Evolutionary conservation across 192 early-diverging fungal genomes (phyloP), one percentile per base, ranked within the genome.

Genomic region (Dispira simplex): DNA sequence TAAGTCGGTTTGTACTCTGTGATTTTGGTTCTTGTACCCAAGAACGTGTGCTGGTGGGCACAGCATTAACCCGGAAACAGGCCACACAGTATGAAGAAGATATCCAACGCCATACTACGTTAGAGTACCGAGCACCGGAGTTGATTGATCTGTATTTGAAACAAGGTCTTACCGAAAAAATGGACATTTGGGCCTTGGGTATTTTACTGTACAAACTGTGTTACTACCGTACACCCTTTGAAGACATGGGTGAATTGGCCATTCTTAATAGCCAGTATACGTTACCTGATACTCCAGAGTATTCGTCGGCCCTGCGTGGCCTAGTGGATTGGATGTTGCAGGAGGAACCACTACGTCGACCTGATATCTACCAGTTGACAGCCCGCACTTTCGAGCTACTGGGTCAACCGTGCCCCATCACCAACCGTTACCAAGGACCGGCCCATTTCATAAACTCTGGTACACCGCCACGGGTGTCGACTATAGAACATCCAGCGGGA

Each of bases 61-160:
- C 82, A 26, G 72, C 82, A 18, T 71, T 84, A 39, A 70, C 79
- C 14, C 77, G 84, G 26, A 74, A 73, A 46, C 84, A 94, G 63
- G 83, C 94, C 43, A 79, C 84, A 62, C 66, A 68, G 11, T 46
- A 95, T 43, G 93, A 98, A 59, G 95, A 96, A 11, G 95, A 98
- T 65, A 83, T 98, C 56, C 84, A 85, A 69, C 81, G 80, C 62
- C 81, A 83, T 65, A 98, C 95, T 0, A 98, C 95, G 21, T 69
- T 94, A 23, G 92, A 98, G 71, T 98, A 98, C 75, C 79, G 95
- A 16, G 85, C 95, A 2, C 95, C 95, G 3, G 95, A 98, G 70
- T 85, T 98, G 83, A 78, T 92, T 65, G 93, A 98, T 77, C 67
- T 98, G 59, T 96, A 94, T 69, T 78, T 86, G 75, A 84, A 80